These are phyloP conservation scores for Ogataea populi-albae DNA, from an alignment of 805 yeast species.

Conservation along the genomic window DNA sequence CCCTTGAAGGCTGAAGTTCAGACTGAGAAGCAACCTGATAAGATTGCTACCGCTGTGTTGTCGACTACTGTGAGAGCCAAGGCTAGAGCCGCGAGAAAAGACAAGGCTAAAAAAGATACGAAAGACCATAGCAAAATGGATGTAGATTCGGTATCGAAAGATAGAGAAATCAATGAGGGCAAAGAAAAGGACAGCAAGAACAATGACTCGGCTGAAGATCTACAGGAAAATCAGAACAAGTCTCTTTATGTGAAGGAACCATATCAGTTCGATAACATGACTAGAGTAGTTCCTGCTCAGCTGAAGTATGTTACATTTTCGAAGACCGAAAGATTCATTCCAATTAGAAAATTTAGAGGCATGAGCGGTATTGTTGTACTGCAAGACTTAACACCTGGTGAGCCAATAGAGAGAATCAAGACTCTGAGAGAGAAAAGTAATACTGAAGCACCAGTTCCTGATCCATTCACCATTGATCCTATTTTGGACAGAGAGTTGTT, in stretches of 20 bases:
- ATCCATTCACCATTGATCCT: slow-evolving; percentile 62
- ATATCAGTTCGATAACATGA: slow-evolving; percentile 70
- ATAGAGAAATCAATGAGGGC: slow-evolving; percentile 24
- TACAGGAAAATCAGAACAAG: slow-evolving; percentile 38
- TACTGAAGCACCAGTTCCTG: slow-evolving; percentile 72
- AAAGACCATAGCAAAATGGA: slow-evolving; percentile 41
- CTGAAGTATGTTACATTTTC: slow-evolving; percentile 75
- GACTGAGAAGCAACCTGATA: slow-evolving; percentile 80
- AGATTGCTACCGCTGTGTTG: slow-evolving; percentile 86
- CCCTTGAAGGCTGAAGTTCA: slow-evolving; percentile 85
- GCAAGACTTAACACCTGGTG: slow-evolving; percentile 58
- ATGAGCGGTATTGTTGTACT: slow-evolving; percentile 69
- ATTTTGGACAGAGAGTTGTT: slow-evolving; percentile 30
- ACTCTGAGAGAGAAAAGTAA: slow-evolving; percentile 78
- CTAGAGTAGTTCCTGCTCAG: slow-evolving; percentile 89
- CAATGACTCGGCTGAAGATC: slow-evolving; percentile 18
- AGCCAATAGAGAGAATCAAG: slow-evolving; percentile 64
- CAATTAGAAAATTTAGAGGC: slow-evolving; percentile 75
- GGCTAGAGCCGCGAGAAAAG: slow-evolving; percentile 71
- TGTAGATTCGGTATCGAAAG: slow-evolving; percentile 23
- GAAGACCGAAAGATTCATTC: slow-evolving; percentile 73
- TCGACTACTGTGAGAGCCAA: slow-evolving; percentile 94
- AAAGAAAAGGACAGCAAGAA: slow-evolving; percentile 20
- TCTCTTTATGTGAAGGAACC: slow-evolving; percentile 55
- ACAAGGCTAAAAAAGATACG: slow-evolving; percentile 37